Conservation (phyloP, 805 yeast genomes). For the Schwanniomyces pseudopolymorphus region DNA sequence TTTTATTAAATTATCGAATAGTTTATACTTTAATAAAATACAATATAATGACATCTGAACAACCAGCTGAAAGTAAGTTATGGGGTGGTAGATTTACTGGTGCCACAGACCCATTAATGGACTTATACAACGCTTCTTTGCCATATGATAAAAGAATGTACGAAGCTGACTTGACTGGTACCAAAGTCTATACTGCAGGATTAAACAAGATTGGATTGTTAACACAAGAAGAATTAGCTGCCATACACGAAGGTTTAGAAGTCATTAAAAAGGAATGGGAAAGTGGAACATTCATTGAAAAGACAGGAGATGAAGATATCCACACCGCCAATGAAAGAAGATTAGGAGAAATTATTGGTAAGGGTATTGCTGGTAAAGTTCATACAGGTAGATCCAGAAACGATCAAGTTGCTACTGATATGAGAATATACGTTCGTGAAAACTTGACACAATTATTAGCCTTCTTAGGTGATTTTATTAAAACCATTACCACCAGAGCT, state of each 20-base stretch:
- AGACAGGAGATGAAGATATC: constrained; percentile 93
- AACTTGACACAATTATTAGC: constrained; percentile 60
- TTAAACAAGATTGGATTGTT: constrained; percentile 75
- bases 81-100: constrained; percentile 99
- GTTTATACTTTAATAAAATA: neutral
- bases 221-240: constrained; percentile 66
- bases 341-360: constrained; percentile 93
- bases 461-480: constrained; percentile 60
- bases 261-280: constrained; percentile 81
- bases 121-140: constrained; percentile 91
- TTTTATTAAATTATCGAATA: neutral
- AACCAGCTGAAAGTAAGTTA: constrained; percentile 68
- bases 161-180: constrained; percentile 90
- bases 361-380: constrained; percentile 91
- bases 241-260: constrained; percentile 82
- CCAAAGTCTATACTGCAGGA: constrained; percentile 89
- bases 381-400: constrained; percentile 99
- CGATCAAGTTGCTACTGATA: constrained; percentile 99
- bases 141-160: constrained; percentile 97
- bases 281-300: constrained; percentile 62
- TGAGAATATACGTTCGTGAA: constrained; percentile 91
- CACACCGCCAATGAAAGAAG: constrained; percentile 99
- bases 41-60: constrained; percentile 26
- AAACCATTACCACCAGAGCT: constrained; percentile 71
- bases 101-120: constrained; percentile 96